Conservation (phyloP, 345 rosid species). For the Iberis pinnata region DNA sequence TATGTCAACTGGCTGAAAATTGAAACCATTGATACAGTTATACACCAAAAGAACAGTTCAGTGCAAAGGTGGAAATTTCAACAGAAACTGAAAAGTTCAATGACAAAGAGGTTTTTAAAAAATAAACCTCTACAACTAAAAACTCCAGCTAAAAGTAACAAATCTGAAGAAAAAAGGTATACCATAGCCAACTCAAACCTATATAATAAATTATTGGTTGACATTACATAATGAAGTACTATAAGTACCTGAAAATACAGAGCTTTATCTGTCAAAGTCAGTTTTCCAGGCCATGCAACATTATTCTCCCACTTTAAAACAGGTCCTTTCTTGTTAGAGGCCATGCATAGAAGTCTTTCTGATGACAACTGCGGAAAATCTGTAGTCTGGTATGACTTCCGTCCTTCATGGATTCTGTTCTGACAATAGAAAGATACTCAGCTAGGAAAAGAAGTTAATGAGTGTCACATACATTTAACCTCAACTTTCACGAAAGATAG, state of each 20-base stretch:
- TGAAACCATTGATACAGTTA: conserved; percentile 4
- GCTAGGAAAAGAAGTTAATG: conserved; percentile 18
- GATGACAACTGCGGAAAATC: conserved; percentile 41
- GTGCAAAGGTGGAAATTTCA: conserved; percentile 8
- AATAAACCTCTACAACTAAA: conserved; percentile 2
- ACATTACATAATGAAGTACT: not conserved
- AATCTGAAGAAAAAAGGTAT: conserved; percentile 2
- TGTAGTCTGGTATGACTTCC: conserved; percentile 53
- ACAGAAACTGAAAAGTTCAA: not conserved
- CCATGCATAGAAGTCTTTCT: conserved; percentile 76
- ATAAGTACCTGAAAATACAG: conserved; percentile 80
- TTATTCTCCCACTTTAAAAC: conserved; percentile 91
- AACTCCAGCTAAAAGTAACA: conserved; percentile 5
- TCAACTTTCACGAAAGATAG: not conserved
- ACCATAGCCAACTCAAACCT: not conserved
- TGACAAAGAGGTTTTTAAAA: not conserved
- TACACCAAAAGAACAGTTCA: conserved; percentile 3
- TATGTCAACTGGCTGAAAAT: conserved; percentile 57
- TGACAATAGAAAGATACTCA: conserved; percentile 38
- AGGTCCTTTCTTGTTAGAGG: conserved; percentile 74
- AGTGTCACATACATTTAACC: not conserved
- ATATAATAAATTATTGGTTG: not conserved
- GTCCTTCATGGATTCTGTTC: conserved; percentile 77
- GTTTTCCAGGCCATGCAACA: conserved; percentile 94
- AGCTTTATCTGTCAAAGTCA: conserved; percentile 75